Evolutionary conservation across 2,329 filamentous ascomycete species (phyloP).

Genomic region (Colletotrichum sp.): DNA sequence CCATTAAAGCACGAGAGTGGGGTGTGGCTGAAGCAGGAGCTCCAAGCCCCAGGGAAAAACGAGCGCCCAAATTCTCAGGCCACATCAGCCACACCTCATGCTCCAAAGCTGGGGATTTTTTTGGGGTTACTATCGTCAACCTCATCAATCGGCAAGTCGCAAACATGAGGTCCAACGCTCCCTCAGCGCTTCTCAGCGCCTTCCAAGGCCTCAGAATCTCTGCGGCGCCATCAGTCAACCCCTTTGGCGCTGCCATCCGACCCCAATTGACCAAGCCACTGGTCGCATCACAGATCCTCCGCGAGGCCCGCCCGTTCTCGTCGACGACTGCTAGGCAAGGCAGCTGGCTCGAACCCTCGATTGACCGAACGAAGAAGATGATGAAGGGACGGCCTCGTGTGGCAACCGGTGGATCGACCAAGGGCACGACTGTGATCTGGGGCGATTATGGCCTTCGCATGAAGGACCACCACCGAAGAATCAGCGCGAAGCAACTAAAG

Average conservation of each 20-base stretch:
- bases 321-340: slow-evolving; percentile 63
- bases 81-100: slow-evolving; percentile 13
- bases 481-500: slow-evolving; percentile 85
- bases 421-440: slow-evolving; percentile 95
- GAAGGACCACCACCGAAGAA: slow-evolving; percentile 89
- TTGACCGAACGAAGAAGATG: slow-evolving; percentile 80
- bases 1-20: background rate
- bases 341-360: slow-evolving; percentile 83
- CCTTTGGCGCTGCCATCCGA: slow-evolving; percentile 36
- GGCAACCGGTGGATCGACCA: slow-evolving; percentile 85
- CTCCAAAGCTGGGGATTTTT: slow-evolving; percentile 32
- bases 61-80: slow-evolving; percentile 25
- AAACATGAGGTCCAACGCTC: slow-evolving; percentile 50
- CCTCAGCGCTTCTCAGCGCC: slow-evolving; percentile 53
- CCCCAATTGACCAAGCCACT: slow-evolving; percentile 29
- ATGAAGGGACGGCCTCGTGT: slow-evolving; percentile 90
- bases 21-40: slow-evolving; percentile 22
- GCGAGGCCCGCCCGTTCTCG: slow-evolving; percentile 71
- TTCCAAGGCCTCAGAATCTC: slow-evolving; percentile 55
- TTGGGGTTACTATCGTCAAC: slow-evolving; percentile 31
- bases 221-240: slow-evolving; percentile 41
- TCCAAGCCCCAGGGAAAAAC: slow-evolving; percentile 6
- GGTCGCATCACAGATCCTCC: slow-evolving; percentile 37
- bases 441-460: slow-evolving; percentile 95
- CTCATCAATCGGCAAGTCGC: slow-evolving; percentile 27